Conservation (phyloP, 208 protist genomes). For the Acanthamoeba castellanii region DNA sequence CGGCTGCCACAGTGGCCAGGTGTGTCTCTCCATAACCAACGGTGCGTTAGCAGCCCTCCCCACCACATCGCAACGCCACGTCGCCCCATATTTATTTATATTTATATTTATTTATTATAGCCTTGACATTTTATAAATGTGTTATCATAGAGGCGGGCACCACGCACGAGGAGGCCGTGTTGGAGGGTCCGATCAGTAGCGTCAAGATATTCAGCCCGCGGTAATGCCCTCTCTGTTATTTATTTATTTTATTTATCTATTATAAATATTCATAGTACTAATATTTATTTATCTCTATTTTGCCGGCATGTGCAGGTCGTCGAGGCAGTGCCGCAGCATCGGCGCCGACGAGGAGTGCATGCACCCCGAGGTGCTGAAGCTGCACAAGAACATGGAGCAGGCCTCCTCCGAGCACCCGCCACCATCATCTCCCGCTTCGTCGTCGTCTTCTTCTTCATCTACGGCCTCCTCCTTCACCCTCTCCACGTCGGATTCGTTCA, state of each 20-base stretch:
- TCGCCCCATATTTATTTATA: neutral
- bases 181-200: neutral
- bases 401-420: neutral
- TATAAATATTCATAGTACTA: no score
- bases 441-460: neutral
- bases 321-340: neutral
- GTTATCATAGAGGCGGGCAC: neutral
- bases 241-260: no score
- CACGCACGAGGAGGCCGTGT: neutral
- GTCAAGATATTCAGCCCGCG: neutral
- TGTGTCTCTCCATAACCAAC: neutral
- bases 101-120: no score
- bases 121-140: no score
- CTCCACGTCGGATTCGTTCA: neutral
- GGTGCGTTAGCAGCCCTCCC: neutral
- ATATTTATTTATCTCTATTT: neutral
- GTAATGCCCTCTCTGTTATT: neutral
- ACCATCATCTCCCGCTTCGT: neutral
- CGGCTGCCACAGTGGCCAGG: neutral
- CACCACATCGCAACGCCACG: no score
- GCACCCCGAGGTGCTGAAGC: constrained; percentile 10
- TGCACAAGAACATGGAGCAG: constrained; percentile 5
- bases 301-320: neutral
- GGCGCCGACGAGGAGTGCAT: neutral
- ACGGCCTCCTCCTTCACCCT: neutral